Base-by-base conservation (phyloP, 2,329 filamentous ascomycete genomes). In the Epichloe bromicola region DNA sequence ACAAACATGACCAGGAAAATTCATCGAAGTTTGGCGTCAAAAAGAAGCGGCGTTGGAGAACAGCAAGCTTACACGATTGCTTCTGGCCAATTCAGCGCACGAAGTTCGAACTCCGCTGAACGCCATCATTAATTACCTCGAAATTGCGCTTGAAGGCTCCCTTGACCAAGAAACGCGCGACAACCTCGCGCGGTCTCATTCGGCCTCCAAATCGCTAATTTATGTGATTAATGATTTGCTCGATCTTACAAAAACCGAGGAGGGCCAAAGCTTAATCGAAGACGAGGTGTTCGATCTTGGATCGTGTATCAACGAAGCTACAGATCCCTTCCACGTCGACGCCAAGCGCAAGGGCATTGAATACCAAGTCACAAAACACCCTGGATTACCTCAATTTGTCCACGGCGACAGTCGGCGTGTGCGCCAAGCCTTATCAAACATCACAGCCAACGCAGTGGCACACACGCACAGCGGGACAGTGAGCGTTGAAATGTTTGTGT, bases 191-290 rank as follows among this genome's bases (percentile, higher is more conserved):
- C 85, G 82, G 57, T 95, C 89, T 1, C 87, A 95, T 62, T 94
- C 88, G 0, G 89, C 89, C 4, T 95, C 89, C 0, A 95, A 95
- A 61, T 94, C 88, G 0, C 70, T 95, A 26, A 91, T 95, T 4
- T 95, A 94, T 62, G 88, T 95, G 10, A 95, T 95, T 68, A 95
- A 95, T 57, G 89, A 95, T 63, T 73, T 95, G 1, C 73, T 95
- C 1, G 89, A 95, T 61, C 71, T 95, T 33, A 95, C 90, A 1
- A 93, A 94, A 61, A 85, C 86, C 0, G 89, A 95, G 63, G 85
- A 90, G 63, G 88, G 89, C 0, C 83, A 84, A 46, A 77, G 82
- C 1, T 68, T 95, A 3, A 76, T 91, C 61, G 91, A 88, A 58
- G 83, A 90, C 51, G 89, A 95, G 60, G 68, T 83, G 0, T 89